phyloP scores from a whole-genome alignment of 2,329 filamentous ascomycete species.

The Colletotrichum eremochloae region DNA sequence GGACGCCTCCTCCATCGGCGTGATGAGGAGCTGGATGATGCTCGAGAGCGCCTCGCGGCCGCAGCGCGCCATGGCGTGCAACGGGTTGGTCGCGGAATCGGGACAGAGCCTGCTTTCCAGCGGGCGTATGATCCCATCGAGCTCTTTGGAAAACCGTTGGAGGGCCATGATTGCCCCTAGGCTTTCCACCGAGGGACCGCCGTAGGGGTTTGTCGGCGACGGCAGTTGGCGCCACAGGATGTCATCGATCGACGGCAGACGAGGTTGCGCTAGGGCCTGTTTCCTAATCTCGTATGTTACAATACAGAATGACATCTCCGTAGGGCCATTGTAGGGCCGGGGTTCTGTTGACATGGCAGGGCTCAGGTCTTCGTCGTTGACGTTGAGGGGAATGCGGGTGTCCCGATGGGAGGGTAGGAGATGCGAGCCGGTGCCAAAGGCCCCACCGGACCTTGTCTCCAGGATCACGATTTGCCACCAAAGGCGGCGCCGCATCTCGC shows the following conservation, averaged over 20 bases:
- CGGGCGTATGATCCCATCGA: not conserved
- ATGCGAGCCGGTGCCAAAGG: not conserved
- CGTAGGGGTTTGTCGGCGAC: not conserved
- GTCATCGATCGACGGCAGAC: not conserved
- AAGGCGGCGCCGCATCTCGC: slow-evolving; percentile 19
- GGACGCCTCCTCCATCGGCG: slow-evolving; percentile 60
- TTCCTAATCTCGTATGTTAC: slow-evolving; percentile 12
- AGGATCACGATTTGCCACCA: slow-evolving; percentile 23
- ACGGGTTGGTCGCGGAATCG: not conserved
- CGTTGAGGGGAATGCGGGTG: slow-evolving; percentile 8
- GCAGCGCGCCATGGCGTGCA: slow-evolving; percentile 14
- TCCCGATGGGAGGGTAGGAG: not conserved
- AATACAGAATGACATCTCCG: slow-evolving; percentile 16
- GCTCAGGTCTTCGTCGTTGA: slow-evolving; percentile 12
- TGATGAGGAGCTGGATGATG: slow-evolving; percentile 52
- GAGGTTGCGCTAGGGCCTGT: not conserved
- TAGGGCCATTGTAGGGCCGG: not conserved
- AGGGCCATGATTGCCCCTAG: not conserved
- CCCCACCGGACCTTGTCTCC: not conserved
- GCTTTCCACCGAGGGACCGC: not conserved
- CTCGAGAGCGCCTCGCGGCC: not conserved
- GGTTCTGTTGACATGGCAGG: not conserved
- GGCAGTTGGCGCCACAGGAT: not conserved
- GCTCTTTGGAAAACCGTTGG: not conserved
- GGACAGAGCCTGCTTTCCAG: not conserved